Percentiles rank a stretch among this genome's conserved stretches.
Conservation (phyloP, 495 filamentous ascomycete genomes). For the Aspergillus wentii region DNA sequence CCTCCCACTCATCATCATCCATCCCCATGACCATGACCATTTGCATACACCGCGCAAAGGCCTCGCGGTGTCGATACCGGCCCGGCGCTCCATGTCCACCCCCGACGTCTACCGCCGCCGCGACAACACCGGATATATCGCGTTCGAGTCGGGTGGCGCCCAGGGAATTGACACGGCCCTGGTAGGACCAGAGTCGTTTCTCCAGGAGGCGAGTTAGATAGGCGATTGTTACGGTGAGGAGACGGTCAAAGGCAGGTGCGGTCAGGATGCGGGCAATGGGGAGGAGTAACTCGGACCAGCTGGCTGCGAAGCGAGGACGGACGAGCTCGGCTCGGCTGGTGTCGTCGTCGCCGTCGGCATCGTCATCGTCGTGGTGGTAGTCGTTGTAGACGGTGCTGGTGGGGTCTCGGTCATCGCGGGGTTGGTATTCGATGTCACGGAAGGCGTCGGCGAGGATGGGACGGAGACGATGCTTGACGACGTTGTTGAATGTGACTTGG, state of each 20-base stretch:
- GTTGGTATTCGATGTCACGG: conserved; percentile 81
- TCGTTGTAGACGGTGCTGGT: conserved; percentile 12
- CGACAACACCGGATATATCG: conserved; percentile 77
- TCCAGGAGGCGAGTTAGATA: conserved; percentile 77
- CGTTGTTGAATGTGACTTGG: conserved; percentile 78
- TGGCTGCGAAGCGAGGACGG: conserved; percentile 66
- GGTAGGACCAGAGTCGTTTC: conserved; percentile 84
- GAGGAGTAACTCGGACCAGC: conserved; percentile 79
- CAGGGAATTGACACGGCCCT: conserved; percentile 72
- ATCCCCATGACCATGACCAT: conserved; percentile 88
- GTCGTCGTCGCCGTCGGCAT: conserved; percentile 42
- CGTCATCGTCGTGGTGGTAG: conserved; percentile 39
- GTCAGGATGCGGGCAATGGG: conserved; percentile 87
- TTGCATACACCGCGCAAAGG: conserved; percentile 76
- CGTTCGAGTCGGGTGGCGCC: conserved; percentile 86
- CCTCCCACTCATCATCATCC: conserved; percentile 98
- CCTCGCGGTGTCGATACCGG: conserved; percentile 70
- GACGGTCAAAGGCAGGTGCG: conserved; percentile 57
- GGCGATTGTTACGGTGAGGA: conserved; percentile 65
- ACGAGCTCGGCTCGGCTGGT: conserved; percentile 48
- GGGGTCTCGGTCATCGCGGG: conserved; percentile 37
- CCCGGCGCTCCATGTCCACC: conserved; percentile 27
- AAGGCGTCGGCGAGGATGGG: conserved; percentile 84
- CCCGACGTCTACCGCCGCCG: conserved; percentile 66
- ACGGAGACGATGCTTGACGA: conserved; percentile 80